Base-by-base conservation (phyloP, 345 rosid genomes). In the Mercurialis annua region DNA sequence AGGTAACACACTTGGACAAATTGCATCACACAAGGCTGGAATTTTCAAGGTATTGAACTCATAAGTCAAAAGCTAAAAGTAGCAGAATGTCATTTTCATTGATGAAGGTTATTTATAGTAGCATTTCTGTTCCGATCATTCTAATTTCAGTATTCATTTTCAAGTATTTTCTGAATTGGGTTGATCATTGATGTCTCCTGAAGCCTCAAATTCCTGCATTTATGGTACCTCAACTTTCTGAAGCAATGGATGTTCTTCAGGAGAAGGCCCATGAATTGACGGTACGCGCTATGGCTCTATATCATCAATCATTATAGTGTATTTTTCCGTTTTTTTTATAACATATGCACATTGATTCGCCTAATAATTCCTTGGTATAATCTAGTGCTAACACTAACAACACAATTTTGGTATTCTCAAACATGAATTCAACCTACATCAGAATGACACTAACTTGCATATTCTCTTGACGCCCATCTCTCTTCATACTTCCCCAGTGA, bases 151-250 rank as follows among this genome's bases (percentile, higher is more conserved):
- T 75, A 80, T 80, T 77, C 58, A n/a, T n/a, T 68, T 56, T 75
- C 65, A 61, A 70, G 64, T 80, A 66, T 67, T 67, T 62, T 84
- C 84, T 87, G 82, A 90, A 75, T 73, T 80, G 69, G 67, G 55
- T 71, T 85, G 73, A 65, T 88, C 54, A 59, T 71, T 85, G 73
- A 63, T 88, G 53, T 84, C 81, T 83, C 50, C 77, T 84, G 82
- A 84, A 92, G 98, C 92, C 83, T 80, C 86, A 81, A 80, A 74
- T 87, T 75, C 98, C 98, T 26, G 98, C 94, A 62, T 89, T 84
- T 76, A 85, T 92, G 24, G 90, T 81, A 57, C 83, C 84, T 66
- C 98, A 92, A 76, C 82, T 76, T 56, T 70, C 89, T 70, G 96
- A 89, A 79, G 98, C 98, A 73, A 89, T 89, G 94, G 83, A 81